These are phyloP conservation scores for Malassezia nana DNA, from an alignment of 1,284 basidiomycete species.

Conservation along the genomic window DNA sequence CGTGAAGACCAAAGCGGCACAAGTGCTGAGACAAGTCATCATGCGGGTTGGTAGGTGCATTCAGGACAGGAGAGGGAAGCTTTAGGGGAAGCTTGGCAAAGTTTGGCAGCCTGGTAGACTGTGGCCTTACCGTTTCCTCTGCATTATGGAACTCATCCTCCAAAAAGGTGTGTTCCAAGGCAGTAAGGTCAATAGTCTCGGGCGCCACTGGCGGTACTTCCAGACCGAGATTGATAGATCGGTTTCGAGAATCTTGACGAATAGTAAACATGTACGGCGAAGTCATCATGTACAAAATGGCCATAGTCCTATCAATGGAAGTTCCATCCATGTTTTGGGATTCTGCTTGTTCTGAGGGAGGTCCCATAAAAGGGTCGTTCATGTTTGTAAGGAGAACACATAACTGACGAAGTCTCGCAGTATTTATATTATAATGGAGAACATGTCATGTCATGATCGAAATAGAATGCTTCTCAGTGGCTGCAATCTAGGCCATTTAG, in stretches of 20 bases:
- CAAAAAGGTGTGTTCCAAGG: background rate
- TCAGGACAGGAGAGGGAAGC: constrained; percentile 4
- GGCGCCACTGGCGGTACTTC: background rate
- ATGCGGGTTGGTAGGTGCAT: constrained; percentile 12
- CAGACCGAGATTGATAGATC: background rate
- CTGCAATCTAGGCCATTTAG: too few relatives aligned
- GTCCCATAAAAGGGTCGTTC: background rate
- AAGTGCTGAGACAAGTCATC: constrained; percentile 13
- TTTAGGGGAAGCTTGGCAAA: constrained; percentile 3
- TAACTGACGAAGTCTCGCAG: too few relatives aligned
- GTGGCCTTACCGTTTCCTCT: background rate
- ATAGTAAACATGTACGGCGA: background rate
- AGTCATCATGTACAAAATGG: background rate
- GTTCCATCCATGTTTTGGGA: background rate
- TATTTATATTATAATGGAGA: too few relatives aligned
- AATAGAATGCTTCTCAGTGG: too few relatives aligned
- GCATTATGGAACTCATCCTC: background rate
- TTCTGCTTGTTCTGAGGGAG: background rate
- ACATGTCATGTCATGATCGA: too few relatives aligned
- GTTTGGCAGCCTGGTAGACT: background rate
- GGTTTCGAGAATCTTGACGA: background rate
- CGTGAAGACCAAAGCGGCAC: constrained; percentile 5
- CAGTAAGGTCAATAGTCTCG: background rate
- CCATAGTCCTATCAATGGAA: background rate
- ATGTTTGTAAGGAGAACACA: background rate